A percentile compares a stretch with the other conserved stretches of the same genome.
These are phyloP conservation scores for Talaromyces amestolkiae DNA, from an alignment of 2,329 filamentous ascomycete species.

Conservation along the genomic window DNA sequence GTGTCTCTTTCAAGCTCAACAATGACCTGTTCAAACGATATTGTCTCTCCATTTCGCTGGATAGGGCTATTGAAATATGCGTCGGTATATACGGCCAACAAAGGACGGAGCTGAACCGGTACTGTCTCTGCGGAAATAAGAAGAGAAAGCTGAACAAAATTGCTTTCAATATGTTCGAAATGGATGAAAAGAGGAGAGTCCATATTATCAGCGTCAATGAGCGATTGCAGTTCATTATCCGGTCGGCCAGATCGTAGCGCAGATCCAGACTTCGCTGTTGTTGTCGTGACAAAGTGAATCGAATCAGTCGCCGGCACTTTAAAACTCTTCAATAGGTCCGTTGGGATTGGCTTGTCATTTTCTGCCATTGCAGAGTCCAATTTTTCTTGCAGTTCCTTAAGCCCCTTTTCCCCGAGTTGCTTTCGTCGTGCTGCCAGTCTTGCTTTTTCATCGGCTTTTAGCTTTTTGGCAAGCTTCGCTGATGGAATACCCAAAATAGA, in stretches of 20 bases:
- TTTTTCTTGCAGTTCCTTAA: slow-evolving; percentile 70
- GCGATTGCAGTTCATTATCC: slow-evolving; percentile 68
- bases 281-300: slow-evolving; percentile 90
- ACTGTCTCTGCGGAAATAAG: slow-evolving; percentile 75
- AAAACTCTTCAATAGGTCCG: slow-evolving; percentile 76
- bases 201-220: slow-evolving; percentile 67
- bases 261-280: slow-evolving; percentile 76
- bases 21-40: slow-evolving; percentile 90
- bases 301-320: slow-evolving; percentile 80
- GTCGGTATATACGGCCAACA: slow-evolving; percentile 79
- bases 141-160: slow-evolving; percentile 82
- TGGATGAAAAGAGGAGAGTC: slow-evolving; percentile 84
- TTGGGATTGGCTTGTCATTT: slow-evolving; percentile 84
- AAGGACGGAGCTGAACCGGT: slow-evolving; percentile 77
- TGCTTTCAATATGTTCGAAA: slow-evolving; percentile 90
- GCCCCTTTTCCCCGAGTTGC: slow-evolving; percentile 74
- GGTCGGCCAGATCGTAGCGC: slow-evolving; percentile 68
- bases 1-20: slow-evolving; percentile 89
- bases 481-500: slow-evolving; percentile 88
- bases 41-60: slow-evolving; percentile 66
- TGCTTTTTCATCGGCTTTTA: slow-evolving; percentile 77
- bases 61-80: slow-evolving; percentile 96
- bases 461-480: slow-evolving; percentile 69
- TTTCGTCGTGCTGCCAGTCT: slow-evolving; percentile 76
- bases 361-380: slow-evolving; percentile 81